phyloP scores from a whole-genome alignment of 495 filamentous ascomycete genomes.

The Polyplosphaeria fusca region DNA sequence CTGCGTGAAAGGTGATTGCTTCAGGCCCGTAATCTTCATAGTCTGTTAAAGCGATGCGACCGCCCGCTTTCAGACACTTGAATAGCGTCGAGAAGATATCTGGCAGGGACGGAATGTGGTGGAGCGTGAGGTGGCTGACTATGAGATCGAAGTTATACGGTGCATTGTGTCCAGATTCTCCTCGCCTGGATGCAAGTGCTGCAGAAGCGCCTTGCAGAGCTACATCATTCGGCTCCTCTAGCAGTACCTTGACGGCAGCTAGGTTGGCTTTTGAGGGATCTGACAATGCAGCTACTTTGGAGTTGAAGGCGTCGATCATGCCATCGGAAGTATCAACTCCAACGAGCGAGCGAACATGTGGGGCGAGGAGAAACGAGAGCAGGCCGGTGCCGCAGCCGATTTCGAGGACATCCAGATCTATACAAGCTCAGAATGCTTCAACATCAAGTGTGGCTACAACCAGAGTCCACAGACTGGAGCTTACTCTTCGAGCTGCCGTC shows the following conservation, averaged over 20 bases:
- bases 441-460: background rate
- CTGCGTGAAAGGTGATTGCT: constrained; percentile 51
- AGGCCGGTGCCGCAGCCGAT: constrained; percentile 58
- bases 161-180: constrained; percentile 27
- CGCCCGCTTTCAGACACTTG: constrained; percentile 44
- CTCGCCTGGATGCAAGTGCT: constrained; percentile 23
- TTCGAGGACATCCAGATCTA: constrained; percentile 49
- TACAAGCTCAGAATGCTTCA: background rate
- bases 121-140: constrained; percentile 52
- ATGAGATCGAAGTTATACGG: constrained; percentile 48
- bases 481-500: constrained; percentile 28
- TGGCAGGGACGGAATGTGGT: constrained; percentile 51
- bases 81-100: constrained; percentile 44
- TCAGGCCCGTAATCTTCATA: constrained; percentile 57
- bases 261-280: constrained; percentile 40
- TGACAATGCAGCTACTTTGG: constrained; percentile 41
- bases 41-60: constrained; percentile 52
- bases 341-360: constrained; percentile 42
- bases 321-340: constrained; percentile 52
- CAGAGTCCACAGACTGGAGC: background rate
- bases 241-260: constrained; percentile 22
- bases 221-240: constrained; percentile 33
- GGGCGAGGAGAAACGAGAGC: constrained; percentile 49
- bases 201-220: constrained; percentile 29
- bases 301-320: constrained; percentile 51